These are phyloP conservation scores for Danielia oregonensis DNA, from an alignment of 805 yeast genomes.

Conservation along the genomic window DNA sequence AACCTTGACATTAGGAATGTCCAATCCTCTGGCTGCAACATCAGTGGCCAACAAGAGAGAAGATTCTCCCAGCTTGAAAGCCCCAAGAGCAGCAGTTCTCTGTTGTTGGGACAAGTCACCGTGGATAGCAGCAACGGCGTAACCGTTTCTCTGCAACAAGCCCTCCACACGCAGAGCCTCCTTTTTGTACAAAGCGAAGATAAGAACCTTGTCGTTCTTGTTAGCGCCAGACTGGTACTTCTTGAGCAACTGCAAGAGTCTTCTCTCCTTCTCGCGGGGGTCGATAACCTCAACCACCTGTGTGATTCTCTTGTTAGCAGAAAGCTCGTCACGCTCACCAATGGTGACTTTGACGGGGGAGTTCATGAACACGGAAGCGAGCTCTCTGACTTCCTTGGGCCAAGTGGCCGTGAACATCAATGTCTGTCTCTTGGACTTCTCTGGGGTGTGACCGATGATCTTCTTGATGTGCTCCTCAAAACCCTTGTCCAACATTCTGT, in stretches of 20 bases:
- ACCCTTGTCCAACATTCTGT: slow-evolving; percentile 97
- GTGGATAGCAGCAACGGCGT: slow-evolving; percentile 86
- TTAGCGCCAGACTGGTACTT: slow-evolving; percentile 67
- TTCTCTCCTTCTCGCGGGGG: slow-evolving; percentile 75
- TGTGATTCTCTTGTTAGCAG: slow-evolving; percentile 90
- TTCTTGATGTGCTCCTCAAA: slow-evolving; percentile 93
- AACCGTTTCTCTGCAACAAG: slow-evolving; percentile 67
- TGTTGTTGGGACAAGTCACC: slow-evolving; percentile 93
- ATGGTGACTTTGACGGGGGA: slow-evolving; percentile 85
- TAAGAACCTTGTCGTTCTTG: slow-evolving; percentile 75
- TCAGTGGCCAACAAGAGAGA: slow-evolving; percentile 89
- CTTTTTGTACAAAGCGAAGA: slow-evolving; percentile 93
- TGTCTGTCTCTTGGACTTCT: slow-evolving; percentile 64
- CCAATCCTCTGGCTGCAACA: slow-evolving; percentile 97
- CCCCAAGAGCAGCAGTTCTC: slow-evolving; percentile 81
- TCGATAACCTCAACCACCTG: slow-evolving; percentile 88
- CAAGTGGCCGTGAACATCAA: slow-evolving; percentile 99
- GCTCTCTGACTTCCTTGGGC: slow-evolving; percentile 97
- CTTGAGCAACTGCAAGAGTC: slow-evolving; percentile 64
- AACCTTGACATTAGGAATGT: slow-evolving; percentile 94
- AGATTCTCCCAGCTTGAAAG: slow-evolving; percentile 77
- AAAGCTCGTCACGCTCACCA: slow-evolving; percentile 90
- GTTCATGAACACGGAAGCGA: slow-evolving; percentile 82
- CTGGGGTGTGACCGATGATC: slow-evolving; percentile 62
- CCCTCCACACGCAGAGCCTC: slow-evolving; percentile 92